Conservation (phyloP, 2,329 filamentous ascomycete genomes). For the Botrytis fabae region DNA sequence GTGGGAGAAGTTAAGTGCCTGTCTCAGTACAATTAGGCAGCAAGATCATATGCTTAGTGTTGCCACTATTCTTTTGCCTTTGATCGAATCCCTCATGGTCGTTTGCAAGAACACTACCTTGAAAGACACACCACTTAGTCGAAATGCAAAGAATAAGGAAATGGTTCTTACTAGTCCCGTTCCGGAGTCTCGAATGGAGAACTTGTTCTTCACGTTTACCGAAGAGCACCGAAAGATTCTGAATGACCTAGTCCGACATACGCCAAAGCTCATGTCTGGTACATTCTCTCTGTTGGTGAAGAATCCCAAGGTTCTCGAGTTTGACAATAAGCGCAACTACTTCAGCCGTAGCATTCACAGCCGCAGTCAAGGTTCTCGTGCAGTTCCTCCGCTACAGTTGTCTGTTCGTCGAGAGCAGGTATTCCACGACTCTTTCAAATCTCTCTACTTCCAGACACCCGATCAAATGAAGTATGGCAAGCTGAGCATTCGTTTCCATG, state of each 20-base stretch:
- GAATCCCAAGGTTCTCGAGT: slow-evolving; percentile 97
- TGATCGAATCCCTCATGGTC: slow-evolving; percentile 98
- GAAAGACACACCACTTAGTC: slow-evolving; percentile 40
- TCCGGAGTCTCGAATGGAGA: slow-evolving; percentile 80
- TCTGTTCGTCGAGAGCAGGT: slow-evolving; percentile 91
- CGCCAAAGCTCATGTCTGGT: slow-evolving; percentile 97
- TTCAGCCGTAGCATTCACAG: slow-evolving; percentile 92
- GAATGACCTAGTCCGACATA: slow-evolving; percentile 95
- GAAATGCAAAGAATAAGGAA: slow-evolving; percentile 57
- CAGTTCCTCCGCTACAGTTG: slow-evolving; percentile 74
- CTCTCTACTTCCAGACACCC: slow-evolving; percentile 93
- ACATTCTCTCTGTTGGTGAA: slow-evolving; percentile 95
- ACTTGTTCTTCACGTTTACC: slow-evolving; percentile 93
- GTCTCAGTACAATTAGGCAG: slow-evolving; percentile 82
- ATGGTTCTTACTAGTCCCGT: slow-evolving; percentile 72
- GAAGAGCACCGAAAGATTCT: slow-evolving; percentile 97
- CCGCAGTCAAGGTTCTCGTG: slow-evolving; percentile 67
- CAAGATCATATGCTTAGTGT: slow-evolving; percentile 96
- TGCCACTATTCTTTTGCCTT: slow-evolving; percentile 87
- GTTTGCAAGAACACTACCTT: slow-evolving; percentile 94
- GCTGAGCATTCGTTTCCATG: slow-evolving; percentile 94
- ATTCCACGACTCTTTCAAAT: slow-evolving; percentile 97
- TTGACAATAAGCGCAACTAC: slow-evolving; percentile 99
- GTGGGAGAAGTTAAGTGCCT: slow-evolving; percentile 90
- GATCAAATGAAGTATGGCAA: slow-evolving; percentile 99